Evolutionary conservation across 805 yeast species (phyloP), one percentile per base, ranked within the genome.

Genomic region (Schwanniomyces yamadae): DNA sequence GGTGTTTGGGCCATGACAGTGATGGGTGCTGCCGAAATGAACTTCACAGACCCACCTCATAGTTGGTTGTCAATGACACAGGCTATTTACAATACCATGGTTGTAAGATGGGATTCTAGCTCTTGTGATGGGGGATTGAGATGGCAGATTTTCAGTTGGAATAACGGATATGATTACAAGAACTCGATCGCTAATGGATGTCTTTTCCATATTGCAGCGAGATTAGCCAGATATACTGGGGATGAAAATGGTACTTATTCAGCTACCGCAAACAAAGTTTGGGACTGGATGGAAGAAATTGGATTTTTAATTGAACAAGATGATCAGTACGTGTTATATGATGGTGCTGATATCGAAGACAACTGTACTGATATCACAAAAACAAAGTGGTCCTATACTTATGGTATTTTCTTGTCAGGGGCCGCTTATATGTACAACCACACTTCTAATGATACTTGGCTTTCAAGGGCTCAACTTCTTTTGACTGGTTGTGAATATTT

Each of bases 81-180:
- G 63, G 95, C 95, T 3, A 84, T 87, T 11, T 91, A 83, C 66
- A 87, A 90, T 58, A 83, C 95, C 23, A 90, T 91, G 95, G 80
- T 85, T 25, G 63, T 71, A 20, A 77, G 97, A 59, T 91, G 98
- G 99, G 96, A 90, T 59, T 47, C 57, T 6, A 55, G 49, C 3
- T 52, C 68, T 37, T 91, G 99, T 65, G 75, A 71, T 28, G 98
- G 99, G 40, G 98, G 99, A 1, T 65, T 91, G 42, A 73, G 97
- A 61, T 91, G 98, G 98, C 98, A 91, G 68, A 91, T 91, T 52
- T 91, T 82, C 66, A 73, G 82, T 39, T 90, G 96, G 95, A 91
- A 91, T 58, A 73, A 87, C 5, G 99, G 98, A 43, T 91, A 89
- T 58, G 84, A 86, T 59, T 91, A 91, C 63, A 91, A 91, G 61